Evolutionary conservation across 768 basidiomycete species (phyloP), one percentile per base, ranked within the genome.

Genomic region (Xerocomellus amylosporus): DNA sequence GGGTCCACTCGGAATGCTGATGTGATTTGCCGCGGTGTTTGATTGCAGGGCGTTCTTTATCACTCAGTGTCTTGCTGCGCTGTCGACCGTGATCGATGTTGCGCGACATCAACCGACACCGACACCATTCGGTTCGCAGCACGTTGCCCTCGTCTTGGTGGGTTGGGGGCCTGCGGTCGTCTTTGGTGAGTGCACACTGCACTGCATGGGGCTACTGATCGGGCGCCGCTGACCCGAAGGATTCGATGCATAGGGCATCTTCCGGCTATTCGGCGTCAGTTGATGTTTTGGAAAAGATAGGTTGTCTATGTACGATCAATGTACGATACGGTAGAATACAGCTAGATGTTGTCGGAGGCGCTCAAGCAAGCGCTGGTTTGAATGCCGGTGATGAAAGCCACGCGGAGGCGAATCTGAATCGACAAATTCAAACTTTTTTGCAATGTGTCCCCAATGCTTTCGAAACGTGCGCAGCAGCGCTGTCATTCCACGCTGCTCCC

Each of bases 81-180:
- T 84, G 51, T 76, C 79, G 7, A 79, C 81, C 2, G 59, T 84
- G 28, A 65, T 84, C 37, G 83, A 86, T 62, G 72, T 83, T 37
- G 73, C 64, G 30, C 70, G 34, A 47, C 65, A 66, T 42, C 70
- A 68, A 2, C 46, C 67, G 22, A 58, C 59, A 13, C 83, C 86
- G 2, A 68, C 77, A 14, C 71, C 85, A 5, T 79, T 88, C 59
- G 85, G 85, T 26, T 80, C 85, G 28, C 86, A 88, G 55, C 83
- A 88, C 64, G 63, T 88, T 51, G 81, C 83, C 37, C 64, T 87
- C 42, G 60, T 87, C 17, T 67, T 86, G 24, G 76, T 73, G 9
- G 83, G 76, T 10, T 87, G 85, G 85, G 81, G 76, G 7, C 86
- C 85, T 8, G 70, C 73, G 10, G 33, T 87, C 20, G 63, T 84